phyloP scores from a whole-genome alignment of 2,329 filamentous ascomycete genomes.

The Pseudonectria foliicola region DNA sequence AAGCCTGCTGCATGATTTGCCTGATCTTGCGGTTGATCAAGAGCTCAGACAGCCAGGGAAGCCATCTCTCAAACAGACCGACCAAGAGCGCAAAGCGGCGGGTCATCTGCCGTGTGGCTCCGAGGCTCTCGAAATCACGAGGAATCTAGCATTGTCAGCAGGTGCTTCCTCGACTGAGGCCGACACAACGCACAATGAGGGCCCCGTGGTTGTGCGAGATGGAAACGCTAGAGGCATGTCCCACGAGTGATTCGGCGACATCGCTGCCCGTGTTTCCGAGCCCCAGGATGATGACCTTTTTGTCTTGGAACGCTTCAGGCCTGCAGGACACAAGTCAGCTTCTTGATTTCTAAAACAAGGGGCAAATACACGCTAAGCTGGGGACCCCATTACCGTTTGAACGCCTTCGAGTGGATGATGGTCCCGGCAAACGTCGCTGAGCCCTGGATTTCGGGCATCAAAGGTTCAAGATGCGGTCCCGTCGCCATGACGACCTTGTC shows the following conservation, averaged over 20 bases:
- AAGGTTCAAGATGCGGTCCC: conserved; percentile 28
- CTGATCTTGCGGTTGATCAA: conserved; percentile 11
- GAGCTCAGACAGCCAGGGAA: conserved; percentile 9
- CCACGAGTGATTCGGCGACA: conserved; percentile 24
- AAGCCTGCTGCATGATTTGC: conserved; percentile 11
- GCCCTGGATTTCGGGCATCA: conserved; percentile 30
- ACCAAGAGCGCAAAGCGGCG: conserved; percentile 25
- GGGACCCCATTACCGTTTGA: conserved; percentile 11
- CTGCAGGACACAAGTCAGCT: conserved; percentile 5
- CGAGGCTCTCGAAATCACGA: conserved; percentile 24
- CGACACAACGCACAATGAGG: conserved; percentile 16
- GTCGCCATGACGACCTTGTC: conserved; percentile 34
- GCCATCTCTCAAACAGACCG: conserved; percentile 19
- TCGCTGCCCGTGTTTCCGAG: conserved; percentile 33
- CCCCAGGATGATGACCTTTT: conserved; percentile 38
- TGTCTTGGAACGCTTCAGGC: conserved; percentile 17
- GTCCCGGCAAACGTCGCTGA: conserved; percentile 24
- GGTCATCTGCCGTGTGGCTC: conserved; percentile 26
- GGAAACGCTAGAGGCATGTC: conserved; percentile 15
- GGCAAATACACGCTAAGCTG: not conserved
- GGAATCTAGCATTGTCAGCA: conserved; percentile 16
- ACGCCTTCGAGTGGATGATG: conserved; percentile 15
- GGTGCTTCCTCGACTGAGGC: not conserved
- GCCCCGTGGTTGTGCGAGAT: conserved; percentile 20
- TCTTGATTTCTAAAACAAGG: too few species aligned